Percentiles rank a stretch among this genome's conserved stretches.
Evolutionary conservation across 495 filamentous ascomycete species (phyloP).

Genomic region (Baudoinia panamericana): DNA sequence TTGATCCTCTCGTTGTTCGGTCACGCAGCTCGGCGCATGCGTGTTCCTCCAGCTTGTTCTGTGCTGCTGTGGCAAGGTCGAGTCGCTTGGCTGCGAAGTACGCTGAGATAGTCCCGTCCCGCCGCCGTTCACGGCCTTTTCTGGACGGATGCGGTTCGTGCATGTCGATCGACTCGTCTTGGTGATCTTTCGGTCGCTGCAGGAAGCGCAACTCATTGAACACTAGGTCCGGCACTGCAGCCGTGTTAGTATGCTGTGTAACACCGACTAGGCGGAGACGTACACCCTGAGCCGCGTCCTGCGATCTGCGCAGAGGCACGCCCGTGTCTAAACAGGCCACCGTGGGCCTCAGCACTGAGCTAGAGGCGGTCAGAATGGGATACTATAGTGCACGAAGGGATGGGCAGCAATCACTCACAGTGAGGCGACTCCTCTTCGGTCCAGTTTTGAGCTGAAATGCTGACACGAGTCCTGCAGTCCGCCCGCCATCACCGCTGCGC

Average conservation of each 20-base stretch:
- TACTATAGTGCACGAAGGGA: slow-evolving; percentile 4
- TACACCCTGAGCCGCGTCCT: slow-evolving; percentile 28
- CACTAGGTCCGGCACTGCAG: slow-evolving; percentile 47
- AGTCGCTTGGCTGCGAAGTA: slow-evolving; percentile 25
- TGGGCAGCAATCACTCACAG: slow-evolving; percentile 34
- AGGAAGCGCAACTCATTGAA: slow-evolving; percentile 61
- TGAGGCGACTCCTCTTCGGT: slow-evolving; percentile 36
- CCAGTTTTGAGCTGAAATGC: slow-evolving; percentile 55
- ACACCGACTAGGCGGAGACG: slow-evolving; percentile 25
- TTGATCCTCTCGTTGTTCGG: background rate
- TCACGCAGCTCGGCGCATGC: background rate
- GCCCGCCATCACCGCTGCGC: slow-evolving; percentile 28
- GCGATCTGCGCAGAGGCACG: slow-evolving; percentile 46
- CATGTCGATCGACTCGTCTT: slow-evolving; percentile 18
- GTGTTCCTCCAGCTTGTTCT: background rate
- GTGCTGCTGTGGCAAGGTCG: background rate
- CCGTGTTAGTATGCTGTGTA: slow-evolving; percentile 1
- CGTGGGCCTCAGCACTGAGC: slow-evolving; percentile 40
- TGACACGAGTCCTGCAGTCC: slow-evolving; percentile 41
- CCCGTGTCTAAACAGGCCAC: slow-evolving; percentile 62
- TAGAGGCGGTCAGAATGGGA: slow-evolving; percentile 22
- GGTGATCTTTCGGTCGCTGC: slow-evolving; percentile 26
- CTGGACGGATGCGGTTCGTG: slow-evolving; percentile 23
- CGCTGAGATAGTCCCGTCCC: slow-evolving; percentile 30
- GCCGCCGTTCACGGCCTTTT: slow-evolving; percentile 20